Base-by-base conservation (phyloP, 1,139 yeast species). In the Lodderomyces jiufengensis region DNA sequence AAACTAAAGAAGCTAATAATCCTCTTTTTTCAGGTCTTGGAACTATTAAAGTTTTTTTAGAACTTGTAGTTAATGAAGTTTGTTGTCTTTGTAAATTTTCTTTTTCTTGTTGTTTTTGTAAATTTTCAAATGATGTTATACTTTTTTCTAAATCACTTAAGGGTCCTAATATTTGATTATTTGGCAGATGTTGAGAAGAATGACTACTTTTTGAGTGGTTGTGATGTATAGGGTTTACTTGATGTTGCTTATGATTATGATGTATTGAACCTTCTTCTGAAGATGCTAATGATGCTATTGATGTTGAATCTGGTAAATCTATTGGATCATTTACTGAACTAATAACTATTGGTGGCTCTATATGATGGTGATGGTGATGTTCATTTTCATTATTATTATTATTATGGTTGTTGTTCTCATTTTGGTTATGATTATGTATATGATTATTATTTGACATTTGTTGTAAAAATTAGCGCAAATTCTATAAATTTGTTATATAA, bases 1-100 rank as follows among this genome's bases (percentile, higher is more conserved):
- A 15, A 2, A 82, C 63, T 3, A 83, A 23, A n/a, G 45, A 52
- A 0, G 79, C 61, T 2, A 82, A 54, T 1, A 80, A 41, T 0
- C 92, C 90, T 33, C 88, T 55, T 45, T 78, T 57, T 28, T 74
- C 57, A 3, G 49, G 46, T 9, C 52, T 44, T 0, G 80, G 72
- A 0, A 78, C 78, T 27, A 46, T 47, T 3, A 57, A 47, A n/a
- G 52, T 36, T 25, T 41, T 45, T 10, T 32, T 27, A 10, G 55
- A 47, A 9, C 47, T 33, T 9, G 32, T 9, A 6, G 32, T 28
- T 11, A 34, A 31, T 11, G 34, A 24, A 13, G 33, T n/a, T 23
- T 26, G 16, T 13, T 18, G 27, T 11, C 18, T n/a, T 31, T 31
- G 12, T 20, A 21, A 24, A 15, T 27, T 35, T 12, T 24, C 13